Evolutionary conservation across 805 yeast species (phyloP).

Genomic region (Novakomyces olei): DNA sequence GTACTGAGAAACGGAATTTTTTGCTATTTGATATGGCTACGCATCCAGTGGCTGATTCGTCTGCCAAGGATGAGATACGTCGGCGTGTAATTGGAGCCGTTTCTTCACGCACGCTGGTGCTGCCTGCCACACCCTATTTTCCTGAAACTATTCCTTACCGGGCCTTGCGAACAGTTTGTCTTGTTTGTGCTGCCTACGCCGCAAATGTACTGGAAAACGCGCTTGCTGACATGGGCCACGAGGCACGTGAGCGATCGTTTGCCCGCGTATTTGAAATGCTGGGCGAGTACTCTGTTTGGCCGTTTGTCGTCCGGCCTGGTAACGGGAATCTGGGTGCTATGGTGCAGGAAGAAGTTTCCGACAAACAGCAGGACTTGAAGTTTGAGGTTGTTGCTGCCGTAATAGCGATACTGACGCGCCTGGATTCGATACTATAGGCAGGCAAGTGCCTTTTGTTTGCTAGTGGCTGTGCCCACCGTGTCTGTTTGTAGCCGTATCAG

Average conservation of each 20-base stretch:
- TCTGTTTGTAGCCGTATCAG: background rate
- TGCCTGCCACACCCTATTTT: slow-evolving; percentile 33
- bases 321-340: slow-evolving; percentile 44
- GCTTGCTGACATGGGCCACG: slow-evolving; percentile 46
- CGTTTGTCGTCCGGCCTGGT: slow-evolving; percentile 44
- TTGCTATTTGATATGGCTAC: slow-evolving; percentile 95
- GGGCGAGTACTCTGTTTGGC: slow-evolving; percentile 62
- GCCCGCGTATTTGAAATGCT: slow-evolving; percentile 84
- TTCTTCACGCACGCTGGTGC: slow-evolving; percentile 44
- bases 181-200: slow-evolving; percentile 78
- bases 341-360: slow-evolving; percentile 22
- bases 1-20: slow-evolving; percentile 89
- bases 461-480: background rate
- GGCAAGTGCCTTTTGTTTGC: too few species aligned
- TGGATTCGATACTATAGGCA: slow-evolving; percentile 59
- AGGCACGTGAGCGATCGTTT: slow-evolving; percentile 77
- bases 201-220: slow-evolving; percentile 92
- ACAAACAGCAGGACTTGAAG: slow-evolving; percentile 35
- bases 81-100: slow-evolving; percentile 48
- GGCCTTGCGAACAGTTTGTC: slow-evolving; percentile 52
- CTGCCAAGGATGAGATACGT: slow-evolving; percentile 62
- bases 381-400: slow-evolving; percentile 88
- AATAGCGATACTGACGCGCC: slow-evolving; percentile 65
- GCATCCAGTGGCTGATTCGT: slow-evolving; percentile 77
- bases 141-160: slow-evolving; percentile 46